These are phyloP conservation scores for Phytophthora cryptogea DNA, from an alignment of 352 stramenopile species.

Conservation along the genomic window DNA sequence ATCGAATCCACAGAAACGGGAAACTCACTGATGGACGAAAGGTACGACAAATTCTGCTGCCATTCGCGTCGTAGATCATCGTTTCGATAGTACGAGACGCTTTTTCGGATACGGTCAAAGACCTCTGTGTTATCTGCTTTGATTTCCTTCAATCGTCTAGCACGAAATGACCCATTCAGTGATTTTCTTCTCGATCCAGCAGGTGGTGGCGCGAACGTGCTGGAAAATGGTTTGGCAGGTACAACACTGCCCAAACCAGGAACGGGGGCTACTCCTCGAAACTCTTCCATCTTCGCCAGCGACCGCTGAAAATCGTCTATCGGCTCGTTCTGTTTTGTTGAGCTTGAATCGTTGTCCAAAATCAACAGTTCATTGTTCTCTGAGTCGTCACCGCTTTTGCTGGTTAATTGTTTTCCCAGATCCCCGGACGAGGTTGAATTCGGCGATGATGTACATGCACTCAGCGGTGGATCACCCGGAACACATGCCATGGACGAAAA, in stretches of 20 bases:
- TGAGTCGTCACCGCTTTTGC: conserved; percentile 1
- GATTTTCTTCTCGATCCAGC: conserved; percentile 34
- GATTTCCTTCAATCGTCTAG: conserved; percentile 65
- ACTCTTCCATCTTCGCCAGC: conserved; percentile 57
- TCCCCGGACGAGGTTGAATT: conserved; percentile 1
- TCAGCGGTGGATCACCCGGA: conserved; percentile 1
- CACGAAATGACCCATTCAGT: conserved; percentile 53
- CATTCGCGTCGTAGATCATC: conserved; percentile 61
- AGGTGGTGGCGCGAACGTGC: conserved; percentile 24
- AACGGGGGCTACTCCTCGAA: conserved; percentile 39
- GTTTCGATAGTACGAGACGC: conserved; percentile 61
- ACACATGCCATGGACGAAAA: conserved; percentile 11
- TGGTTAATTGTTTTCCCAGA: background rate
- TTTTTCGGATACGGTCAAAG: conserved; percentile 69
- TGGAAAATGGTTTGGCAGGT: conserved; percentile 1
- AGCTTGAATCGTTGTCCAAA: background rate
- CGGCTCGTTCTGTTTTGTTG: conserved; percentile 5
- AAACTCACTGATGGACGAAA: conserved; percentile 75
- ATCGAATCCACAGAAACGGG: conserved; percentile 37
- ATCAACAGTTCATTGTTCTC: conserved; percentile 5
- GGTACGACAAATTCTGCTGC: conserved; percentile 72
- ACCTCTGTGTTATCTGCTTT: conserved; percentile 58
- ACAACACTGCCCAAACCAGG: conserved; percentile 19
- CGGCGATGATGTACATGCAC: conserved; percentile 3
- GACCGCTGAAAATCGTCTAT: conserved; percentile 35